These are phyloP conservation scores for Sporisorium scitamineum DNA, from an alignment of 1,284 basidiomycete genomes.

Conservation along the genomic window DNA sequence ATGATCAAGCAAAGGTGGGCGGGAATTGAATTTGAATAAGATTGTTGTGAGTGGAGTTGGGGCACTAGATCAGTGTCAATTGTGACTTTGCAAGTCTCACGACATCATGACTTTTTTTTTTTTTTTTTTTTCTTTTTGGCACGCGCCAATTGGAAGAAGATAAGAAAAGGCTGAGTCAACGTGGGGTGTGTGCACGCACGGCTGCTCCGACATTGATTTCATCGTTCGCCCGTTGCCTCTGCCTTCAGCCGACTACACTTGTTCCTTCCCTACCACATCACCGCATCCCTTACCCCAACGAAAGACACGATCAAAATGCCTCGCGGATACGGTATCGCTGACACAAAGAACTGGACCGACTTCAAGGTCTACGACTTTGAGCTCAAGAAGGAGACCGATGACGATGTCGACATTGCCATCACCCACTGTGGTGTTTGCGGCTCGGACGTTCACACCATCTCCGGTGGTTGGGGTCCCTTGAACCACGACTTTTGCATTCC, in stretches of 20 bases:
- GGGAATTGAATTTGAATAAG: conserved; percentile 20
- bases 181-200: conserved; percentile 14
- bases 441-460: conserved; percentile 62
- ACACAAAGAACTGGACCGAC: conserved; percentile 67
- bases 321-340: conserved; percentile 65
- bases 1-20: conserved; percentile 3
- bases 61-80: conserved; percentile 25
- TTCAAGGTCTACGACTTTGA: conserved; percentile 68
- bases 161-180: conserved; percentile 19
- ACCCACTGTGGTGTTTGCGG: conserved; percentile 66
- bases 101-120: conserved; percentile 36
- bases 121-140: too few relatives aligned
- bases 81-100: conserved; percentile 8
- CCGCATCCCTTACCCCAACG: background rate
- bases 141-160: conserved; percentile 13
- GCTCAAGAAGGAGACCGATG: conserved; percentile 63
- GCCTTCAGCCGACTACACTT: too few relatives aligned
- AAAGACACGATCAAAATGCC: too few relatives aligned
- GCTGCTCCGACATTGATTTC: conserved; percentile 3
- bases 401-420: conserved; percentile 65
- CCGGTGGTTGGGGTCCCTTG: conserved; percentile 65
- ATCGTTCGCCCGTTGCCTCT: too few relatives aligned
- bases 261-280: background rate
- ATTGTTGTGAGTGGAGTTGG: conserved; percentile 27
- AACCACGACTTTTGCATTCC: conserved; percentile 69